A percentile compares a stretch with the other conserved stretches of the same genome.
Evolutionary conservation across 805 yeast genomes (phyloP).

Genomic region (Spathaspora girioi): DNA sequence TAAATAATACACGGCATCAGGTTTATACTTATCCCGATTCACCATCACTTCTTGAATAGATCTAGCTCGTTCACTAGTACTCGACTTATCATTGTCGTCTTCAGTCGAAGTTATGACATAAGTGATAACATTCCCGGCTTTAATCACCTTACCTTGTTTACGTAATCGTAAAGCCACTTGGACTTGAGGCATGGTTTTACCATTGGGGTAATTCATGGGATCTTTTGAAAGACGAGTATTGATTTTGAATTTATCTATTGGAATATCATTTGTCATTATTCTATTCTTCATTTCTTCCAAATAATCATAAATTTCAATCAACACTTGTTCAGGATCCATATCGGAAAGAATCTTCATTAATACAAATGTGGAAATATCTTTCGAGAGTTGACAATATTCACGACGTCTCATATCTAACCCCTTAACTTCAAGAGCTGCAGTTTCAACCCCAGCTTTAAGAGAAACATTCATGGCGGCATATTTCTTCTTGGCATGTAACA

Average conservation of each 20-base stretch:
- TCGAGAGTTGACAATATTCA: constrained; percentile 91
- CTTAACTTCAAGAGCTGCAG: constrained; percentile 72
- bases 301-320: constrained; percentile 67
- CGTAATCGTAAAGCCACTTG: constrained; percentile 83
- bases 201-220: constrained; percentile 78
- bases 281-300: constrained; percentile 57
- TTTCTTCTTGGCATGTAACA: constrained; percentile 93
- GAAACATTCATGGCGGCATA: constrained; percentile 85
- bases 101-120: constrained; percentile 61
- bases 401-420: constrained; percentile 97
- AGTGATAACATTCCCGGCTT: constrained; percentile 87
- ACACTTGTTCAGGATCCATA: constrained; percentile 71
- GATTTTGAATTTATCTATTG: constrained; percentile 69
- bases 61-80: constrained; percentile 79
- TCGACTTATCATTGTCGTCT: constrained; percentile 19
- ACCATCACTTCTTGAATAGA: constrained; percentile 70
- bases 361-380: constrained; percentile 77
- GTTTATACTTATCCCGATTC: constrained; percentile 47
- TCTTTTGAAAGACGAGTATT: constrained; percentile 89
- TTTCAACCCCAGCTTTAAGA: constrained; percentile 49
- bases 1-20: constrained; percentile 77
- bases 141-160: constrained; percentile 79
- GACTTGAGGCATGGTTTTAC: constrained; percentile 81
- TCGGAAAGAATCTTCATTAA: constrained; percentile 69
- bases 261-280: constrained; percentile 56